These are phyloP conservation scores for Penicillium turbatum DNA, from an alignment of 495 filamentous ascomycete genomes.

Conservation along the genomic window DNA sequence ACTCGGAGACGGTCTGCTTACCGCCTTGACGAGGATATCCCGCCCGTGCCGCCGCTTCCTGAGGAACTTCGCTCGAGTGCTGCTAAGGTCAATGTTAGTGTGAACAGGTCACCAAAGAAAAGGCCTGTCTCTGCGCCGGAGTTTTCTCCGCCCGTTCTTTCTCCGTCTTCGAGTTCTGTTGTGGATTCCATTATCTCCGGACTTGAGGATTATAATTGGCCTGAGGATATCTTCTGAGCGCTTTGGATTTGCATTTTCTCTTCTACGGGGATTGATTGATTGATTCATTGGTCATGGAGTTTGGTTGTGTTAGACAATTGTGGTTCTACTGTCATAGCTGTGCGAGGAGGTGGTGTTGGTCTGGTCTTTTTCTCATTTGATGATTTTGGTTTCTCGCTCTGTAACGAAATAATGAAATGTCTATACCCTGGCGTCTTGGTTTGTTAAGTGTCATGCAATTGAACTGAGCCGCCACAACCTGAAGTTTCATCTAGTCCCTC, in stretches of 20 bases:
- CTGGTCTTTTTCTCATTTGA: neutral
- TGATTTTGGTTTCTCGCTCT: neutral
- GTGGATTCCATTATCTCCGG: conserved; percentile 5
- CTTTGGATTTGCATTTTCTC: neutral
- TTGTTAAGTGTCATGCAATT: neutral
- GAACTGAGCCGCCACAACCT: too few relatives aligned
- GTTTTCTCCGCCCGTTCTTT: conserved; percentile 9
- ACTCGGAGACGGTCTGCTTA: conserved; percentile 20
- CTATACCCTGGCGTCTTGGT: conserved; percentile 18
- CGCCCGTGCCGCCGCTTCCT: conserved; percentile 43
- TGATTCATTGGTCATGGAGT: too few relatives aligned
- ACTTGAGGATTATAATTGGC: conserved; percentile 40
- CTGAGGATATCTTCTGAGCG: conserved; percentile 45
- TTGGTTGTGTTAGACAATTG: neutral
- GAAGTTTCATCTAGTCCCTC: too few relatives aligned
- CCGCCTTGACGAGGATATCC: conserved; percentile 33
- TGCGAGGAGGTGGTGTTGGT: neutral
- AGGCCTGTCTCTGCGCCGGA: conserved; percentile 9
- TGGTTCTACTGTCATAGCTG: neutral
- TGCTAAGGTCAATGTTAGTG: conserved; percentile 25
- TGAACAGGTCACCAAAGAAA: conserved; percentile 31
- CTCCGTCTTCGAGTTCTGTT: conserved; percentile 4
- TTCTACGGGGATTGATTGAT: neutral
- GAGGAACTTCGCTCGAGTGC: conserved; percentile 37
- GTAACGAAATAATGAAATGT: conserved; percentile 19